Conservation (phyloP, 352 stramenopile genomes). For the Phytophthora lateralis region DNA sequence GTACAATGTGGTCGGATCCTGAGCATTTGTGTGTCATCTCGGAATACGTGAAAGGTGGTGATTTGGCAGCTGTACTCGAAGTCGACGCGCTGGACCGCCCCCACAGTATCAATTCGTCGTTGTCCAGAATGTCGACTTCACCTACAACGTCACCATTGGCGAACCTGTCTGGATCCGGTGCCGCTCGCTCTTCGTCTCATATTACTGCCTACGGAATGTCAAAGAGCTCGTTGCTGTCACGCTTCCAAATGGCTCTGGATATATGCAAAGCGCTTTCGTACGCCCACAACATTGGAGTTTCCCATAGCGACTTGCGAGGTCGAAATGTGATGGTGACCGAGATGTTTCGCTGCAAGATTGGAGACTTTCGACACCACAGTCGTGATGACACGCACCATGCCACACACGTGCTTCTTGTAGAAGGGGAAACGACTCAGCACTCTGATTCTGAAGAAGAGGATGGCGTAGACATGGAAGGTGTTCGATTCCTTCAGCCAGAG, state of each 20-base stretch:
- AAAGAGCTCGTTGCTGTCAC: slow-evolving; percentile 37
- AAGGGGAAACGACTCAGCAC: slow-evolving; percentile 3
- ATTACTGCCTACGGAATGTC: slow-evolving; percentile 27
- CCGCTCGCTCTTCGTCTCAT: slow-evolving; percentile 12
- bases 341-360: slow-evolving; percentile 62
- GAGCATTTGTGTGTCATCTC: slow-evolving; percentile 74
- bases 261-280: slow-evolving; percentile 59
- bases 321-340: slow-evolving; percentile 73
- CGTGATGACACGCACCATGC: slow-evolving; percentile 30
- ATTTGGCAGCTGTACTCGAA: slow-evolving; percentile 63
- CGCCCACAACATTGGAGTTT: slow-evolving; percentile 53
- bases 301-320: slow-evolving; percentile 68
- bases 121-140: slow-evolving; percentile 6
- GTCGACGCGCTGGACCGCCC: slow-evolving; percentile 45
- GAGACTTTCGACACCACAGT: slow-evolving; percentile 52
- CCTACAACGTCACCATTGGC: slow-evolving; percentile 9
- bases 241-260: slow-evolving; percentile 68
- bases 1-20: slow-evolving; percentile 70
- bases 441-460: slow-evolving; percentile 39
- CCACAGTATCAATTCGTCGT: slow-evolving; percentile 24
- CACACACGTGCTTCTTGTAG: slow-evolving; percentile 27
- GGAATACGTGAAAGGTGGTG: slow-evolving; percentile 66
- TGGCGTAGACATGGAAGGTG: slow-evolving; percentile 33
- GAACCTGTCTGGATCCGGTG: slow-evolving; percentile 13
- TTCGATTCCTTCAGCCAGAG: slow-evolving; percentile 42